Evolutionary conservation across 2,329 filamentous ascomycete species (phyloP), one percentile per base, ranked within the genome.

Genomic region (Chalara sp.): DNA sequence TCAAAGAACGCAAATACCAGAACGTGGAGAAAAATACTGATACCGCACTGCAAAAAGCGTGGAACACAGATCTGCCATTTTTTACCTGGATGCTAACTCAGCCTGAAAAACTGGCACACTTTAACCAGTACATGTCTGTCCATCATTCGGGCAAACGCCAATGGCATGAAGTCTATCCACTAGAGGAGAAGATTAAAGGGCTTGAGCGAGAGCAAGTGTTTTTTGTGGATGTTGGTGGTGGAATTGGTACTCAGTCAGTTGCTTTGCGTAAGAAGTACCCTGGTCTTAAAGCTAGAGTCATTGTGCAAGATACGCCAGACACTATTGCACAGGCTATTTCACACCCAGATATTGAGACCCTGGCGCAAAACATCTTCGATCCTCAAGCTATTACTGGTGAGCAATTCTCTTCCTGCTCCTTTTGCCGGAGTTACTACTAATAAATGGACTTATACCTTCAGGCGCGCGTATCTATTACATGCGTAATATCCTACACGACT

Each of bases 241-340:
- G 21, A 1, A 35, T 33, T 0, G 44, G 49, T n/a, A 32, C 31
- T 6, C 44, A 51, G 12, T 42, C 30, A 21, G 31, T 47, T 12
- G 49, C 44, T 21, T 50, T 51, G 3, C 12, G 8, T 7, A 37
- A 33, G 32, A 7, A 35, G 13, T 51, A 42, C 6, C 49, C 44
- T 3, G 10, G 35, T 10, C 30, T 51, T 1, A 33, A 13, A 5
- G 39, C 61, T 44, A 57, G 62, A 4, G 54, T 72, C 6, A 60
- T 73, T 5, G 52, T 75, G 3, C 68, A 75, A 51, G 72, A 75
- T 48, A 55, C 64, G 1, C 65, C 64, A 1, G 5, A 46, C 10
- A 35, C 42, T 5, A 7, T 55, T 1, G 50, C 62, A 31, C 37
- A 32, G 13, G 61, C 59, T 1, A 59, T 70, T n/a, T 52, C 58